Evolutionary conservation across 257 asterid species (phyloP), one percentile per base, ranked within the genome.

Genomic region (Ocimum tenuiflorum): DNA sequence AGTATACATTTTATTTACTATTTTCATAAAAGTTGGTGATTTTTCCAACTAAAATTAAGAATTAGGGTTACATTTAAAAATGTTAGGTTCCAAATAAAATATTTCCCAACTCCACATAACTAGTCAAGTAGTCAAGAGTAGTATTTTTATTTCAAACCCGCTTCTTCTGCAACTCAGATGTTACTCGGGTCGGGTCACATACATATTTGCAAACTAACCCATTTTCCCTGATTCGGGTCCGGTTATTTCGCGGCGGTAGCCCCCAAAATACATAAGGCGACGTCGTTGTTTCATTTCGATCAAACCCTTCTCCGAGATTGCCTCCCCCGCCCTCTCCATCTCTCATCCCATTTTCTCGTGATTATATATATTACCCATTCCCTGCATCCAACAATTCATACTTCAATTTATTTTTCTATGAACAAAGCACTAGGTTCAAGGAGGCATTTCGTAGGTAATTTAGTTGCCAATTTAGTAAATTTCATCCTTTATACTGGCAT

Each of bases 231-330:
- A 62, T 49, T 63, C 75, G 69, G 78, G 54, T 42, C 73, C 68
- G 71, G 51, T 13, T 36, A 48, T 35, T 60, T 35, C 74, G 53
- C 64, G 67, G 78, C 78, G 75, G 76, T 45, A 63, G 45, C 72
- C 48, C 68, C 33, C 50, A 29, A 71, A 66, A 23, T 38, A 36
- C 55, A 33, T 24, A 19, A 9, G 19, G 0, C 17, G 6, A 63
- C 78, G 82, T 45, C 81, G 66, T 20, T 70, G 73, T 73, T 69
- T 13, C 31, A 23, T 4, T 42, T 45, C 12, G 73, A 77, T 68
- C 73, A 13, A 69, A 58, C 67, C 78, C 63, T 54, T 64, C 57
- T 57, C 67, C 24, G 61, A 47, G 72, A 63, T 68, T 65, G 73
- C 75, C 72, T 47, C 63, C 54, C 59, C 18, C 66, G 66, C 59